Base-by-base conservation (phyloP, 768 basidiomycete genomes). In the Obba rivulosa region DNA sequence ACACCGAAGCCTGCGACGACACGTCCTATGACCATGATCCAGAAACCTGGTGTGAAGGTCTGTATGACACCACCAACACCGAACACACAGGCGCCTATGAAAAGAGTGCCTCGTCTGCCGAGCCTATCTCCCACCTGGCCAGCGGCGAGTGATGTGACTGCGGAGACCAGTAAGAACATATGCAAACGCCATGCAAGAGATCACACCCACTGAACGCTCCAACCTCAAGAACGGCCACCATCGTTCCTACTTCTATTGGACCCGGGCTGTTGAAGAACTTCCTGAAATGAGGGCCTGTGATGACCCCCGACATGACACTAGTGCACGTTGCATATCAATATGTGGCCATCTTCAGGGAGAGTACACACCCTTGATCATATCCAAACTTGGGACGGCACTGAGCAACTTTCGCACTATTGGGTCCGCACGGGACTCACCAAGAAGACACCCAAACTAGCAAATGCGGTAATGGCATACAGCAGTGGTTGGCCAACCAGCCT, bases 171-270 rank as follows among this genome's bases (percentile, higher is more conserved):
- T 41, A 40, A 45, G 40, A 40, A 38, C 44, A 45, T 34, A 22
- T 37, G n/a, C n/a, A 22, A 11, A 40, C 14, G 8, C 14, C 28
- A 46, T 17, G 4, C 11, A 8, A 37, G 17, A n/a, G 22, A 31
- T 28, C 11, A 37, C 45, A 69, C 82, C 37, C 61, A 90, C 92
- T 76, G 64, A 96, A 85, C 34, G 93, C 93, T 38, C 93, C 93
- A 31, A 97, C 77, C 67, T 97, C 92, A 28, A 95, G 71, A 4
- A 94, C 85, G n/a, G 93, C 90, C 35, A 96, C 92, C 87, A 97
- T 92, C 17, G 89, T 91, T n/a, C 92, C 93, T 20, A 92, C 66
- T 58, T 86, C 79, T 43, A 86, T 67, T 0, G 85, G 73, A 14
- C 77, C 76, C 16, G 92, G 93, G 17, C 82, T 76, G 51, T 87